Evolutionary conservation across 1,284 basidiomycete genomes (phyloP).

Genomic region (Trichosporon asahii): DNA sequence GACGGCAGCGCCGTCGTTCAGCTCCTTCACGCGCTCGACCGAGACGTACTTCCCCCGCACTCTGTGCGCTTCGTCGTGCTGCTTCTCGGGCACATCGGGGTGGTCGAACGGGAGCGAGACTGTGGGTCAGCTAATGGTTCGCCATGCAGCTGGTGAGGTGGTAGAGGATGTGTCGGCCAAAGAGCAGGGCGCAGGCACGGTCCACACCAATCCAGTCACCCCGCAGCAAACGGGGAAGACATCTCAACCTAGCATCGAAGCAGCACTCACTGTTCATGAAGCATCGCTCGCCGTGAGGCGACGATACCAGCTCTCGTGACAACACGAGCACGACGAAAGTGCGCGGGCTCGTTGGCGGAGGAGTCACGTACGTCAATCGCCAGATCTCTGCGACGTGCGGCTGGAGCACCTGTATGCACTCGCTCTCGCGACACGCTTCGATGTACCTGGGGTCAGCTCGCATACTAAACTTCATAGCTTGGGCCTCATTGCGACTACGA

Average conservation of each 20-base stretch:
- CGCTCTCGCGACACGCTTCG: conserved; percentile 43
- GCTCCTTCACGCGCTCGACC: conserved; percentile 46
- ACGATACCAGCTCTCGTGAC: conserved; percentile 33
- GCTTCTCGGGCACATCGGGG: conserved; percentile 41
- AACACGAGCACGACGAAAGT: conserved; percentile 48
- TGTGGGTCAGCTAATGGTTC: conserved; percentile 17
- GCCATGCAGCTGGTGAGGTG: no score
- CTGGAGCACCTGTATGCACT: conserved; percentile 43
- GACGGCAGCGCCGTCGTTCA: conserved; percentile 31
- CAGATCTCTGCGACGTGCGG: conserved; percentile 49
- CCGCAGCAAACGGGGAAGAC: background rate
- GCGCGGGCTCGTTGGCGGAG: conserved; percentile 45
- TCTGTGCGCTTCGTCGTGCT: conserved; percentile 39
- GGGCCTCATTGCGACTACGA: no score
- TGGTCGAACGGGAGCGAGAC: conserved; percentile 48
- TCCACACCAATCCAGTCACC: background rate
- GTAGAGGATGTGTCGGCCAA: no score
- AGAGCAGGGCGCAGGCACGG: background rate
- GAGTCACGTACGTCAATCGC: conserved; percentile 49
- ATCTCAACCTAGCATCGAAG: background rate
- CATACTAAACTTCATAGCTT: background rate
- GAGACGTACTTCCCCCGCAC: conserved; percentile 49
- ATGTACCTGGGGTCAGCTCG: conserved; percentile 42
- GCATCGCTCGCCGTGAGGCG: conserved; percentile 33
- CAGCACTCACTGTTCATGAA: conserved; percentile 46